A percentile compares a stretch with the other conserved stretches of the same genome.
Evolutionary conservation across 2,329 filamentous ascomycete genomes (phyloP).

Genomic region (Monosporascus sp.): DNA sequence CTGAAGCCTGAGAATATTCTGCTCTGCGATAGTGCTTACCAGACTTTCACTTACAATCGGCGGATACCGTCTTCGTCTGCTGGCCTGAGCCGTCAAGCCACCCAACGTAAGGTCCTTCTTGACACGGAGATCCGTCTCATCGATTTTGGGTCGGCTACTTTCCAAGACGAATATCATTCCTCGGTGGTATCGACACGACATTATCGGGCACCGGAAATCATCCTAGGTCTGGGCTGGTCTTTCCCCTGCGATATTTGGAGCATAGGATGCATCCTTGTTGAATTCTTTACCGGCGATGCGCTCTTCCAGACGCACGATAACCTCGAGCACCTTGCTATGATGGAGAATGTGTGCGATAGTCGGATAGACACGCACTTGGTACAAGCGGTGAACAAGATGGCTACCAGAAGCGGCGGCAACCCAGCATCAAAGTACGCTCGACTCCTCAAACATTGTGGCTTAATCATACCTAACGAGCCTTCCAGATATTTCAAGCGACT

Average conservation of each 20-base stretch:
- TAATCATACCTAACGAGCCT: conserved; percentile 23
- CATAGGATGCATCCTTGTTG: conserved; percentile 66
- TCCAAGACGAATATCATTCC: conserved; percentile 68
- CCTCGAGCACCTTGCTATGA: conserved; percentile 69
- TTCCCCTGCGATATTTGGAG: conserved; percentile 71
- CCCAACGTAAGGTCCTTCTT: conserved; percentile 57
- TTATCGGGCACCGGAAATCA: conserved; percentile 66
- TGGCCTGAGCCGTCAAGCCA: conserved; percentile 54
- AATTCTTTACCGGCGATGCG: conserved; percentile 67
- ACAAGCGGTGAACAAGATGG: conserved; percentile 50
- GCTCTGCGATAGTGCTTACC: conserved; percentile 58
- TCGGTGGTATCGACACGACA: conserved; percentile 66
- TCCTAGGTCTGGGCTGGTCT: conserved; percentile 65
- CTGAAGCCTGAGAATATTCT: conserved; percentile 68
- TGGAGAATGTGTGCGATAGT: conserved; percentile 60
- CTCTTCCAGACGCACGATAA: conserved; percentile 70
- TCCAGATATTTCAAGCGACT: conserved; percentile 60
- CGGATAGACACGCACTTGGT: conserved; percentile 56
- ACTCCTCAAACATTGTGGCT: not conserved
- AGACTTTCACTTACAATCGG: conserved; percentile 66
- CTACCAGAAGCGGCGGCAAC: conserved; percentile 51
- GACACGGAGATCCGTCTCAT: conserved; percentile 67
- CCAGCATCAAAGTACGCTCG: conserved; percentile 56
- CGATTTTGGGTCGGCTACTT: conserved; percentile 67
- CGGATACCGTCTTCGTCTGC: conserved; percentile 63